Conservation (phyloP, 1,284 basidiomycete species). For the Dichomitus squalens region DNA sequence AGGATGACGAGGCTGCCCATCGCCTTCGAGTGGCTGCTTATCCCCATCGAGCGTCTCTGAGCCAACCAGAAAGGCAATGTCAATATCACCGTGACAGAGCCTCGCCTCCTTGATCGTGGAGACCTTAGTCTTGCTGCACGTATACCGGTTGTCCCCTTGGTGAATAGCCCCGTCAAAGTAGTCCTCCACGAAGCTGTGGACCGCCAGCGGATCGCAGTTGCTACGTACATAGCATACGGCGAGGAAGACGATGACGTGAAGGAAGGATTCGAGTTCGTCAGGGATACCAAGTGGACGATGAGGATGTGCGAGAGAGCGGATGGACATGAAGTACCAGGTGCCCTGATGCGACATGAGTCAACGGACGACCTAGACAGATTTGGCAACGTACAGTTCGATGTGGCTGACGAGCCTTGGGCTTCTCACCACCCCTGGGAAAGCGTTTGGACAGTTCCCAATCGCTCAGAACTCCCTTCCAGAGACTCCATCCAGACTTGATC, state of each 20-base stretch:
- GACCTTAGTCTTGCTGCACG: too few relatives aligned
- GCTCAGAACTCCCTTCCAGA: constrained; percentile 6
- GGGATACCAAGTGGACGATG: background rate
- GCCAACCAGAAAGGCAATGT: background rate
- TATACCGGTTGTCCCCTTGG: too few relatives aligned
- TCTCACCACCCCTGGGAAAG: background rate
- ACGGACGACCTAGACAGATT: too few relatives aligned
- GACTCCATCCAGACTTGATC: background rate
- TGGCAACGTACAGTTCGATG: constrained; percentile 1
- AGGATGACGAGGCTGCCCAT: background rate
- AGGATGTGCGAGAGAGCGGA: background rate
- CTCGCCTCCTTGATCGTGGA: too few relatives aligned
- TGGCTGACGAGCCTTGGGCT: background rate
- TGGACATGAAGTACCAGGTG: constrained; percentile 18
- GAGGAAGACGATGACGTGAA: constrained; percentile 13
- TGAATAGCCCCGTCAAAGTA: constrained; percentile 9
- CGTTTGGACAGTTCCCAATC: constrained; percentile 15
- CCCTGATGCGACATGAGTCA: background rate
- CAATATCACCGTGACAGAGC: too few relatives aligned
- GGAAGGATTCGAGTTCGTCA: constrained; percentile 16
- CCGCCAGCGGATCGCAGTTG: background rate
- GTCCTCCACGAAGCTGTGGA: background rate
- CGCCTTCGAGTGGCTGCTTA: background rate
- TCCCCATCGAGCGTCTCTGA: background rate
- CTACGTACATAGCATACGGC: constrained; percentile 3